A percentile compares a stretch with the other conserved stretches of the same genome.
Conservation (phyloP, 257 asterid genomes). For the Eucommia ulmoides region DNA sequence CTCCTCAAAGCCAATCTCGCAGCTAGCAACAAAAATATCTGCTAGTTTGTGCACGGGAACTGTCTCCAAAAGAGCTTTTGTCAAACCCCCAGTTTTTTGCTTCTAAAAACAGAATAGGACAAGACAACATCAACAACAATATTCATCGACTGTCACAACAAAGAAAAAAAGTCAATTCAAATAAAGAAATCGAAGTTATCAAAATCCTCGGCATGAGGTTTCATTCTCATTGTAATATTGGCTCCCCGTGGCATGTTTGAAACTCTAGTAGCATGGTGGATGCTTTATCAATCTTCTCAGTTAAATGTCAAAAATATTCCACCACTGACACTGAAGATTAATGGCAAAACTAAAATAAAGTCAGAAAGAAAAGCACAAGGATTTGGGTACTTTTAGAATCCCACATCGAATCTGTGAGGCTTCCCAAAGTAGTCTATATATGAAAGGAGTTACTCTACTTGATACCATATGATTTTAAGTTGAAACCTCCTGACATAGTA, state of each 20-base stretch:
- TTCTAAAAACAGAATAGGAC: constrained; percentile 34
- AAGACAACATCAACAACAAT: neutral
- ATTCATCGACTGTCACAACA: constrained; percentile 9
- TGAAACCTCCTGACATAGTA: no score
- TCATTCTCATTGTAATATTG: neutral
- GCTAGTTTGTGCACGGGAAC: constrained; percentile 97
- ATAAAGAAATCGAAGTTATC: constrained; percentile 2
- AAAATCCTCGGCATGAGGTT: neutral
- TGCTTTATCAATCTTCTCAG: neutral
- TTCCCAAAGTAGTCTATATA: no score
- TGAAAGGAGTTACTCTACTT: no score
- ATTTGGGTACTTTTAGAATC: no score
- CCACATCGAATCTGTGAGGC: no score
- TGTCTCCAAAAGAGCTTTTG: constrained; percentile 91
- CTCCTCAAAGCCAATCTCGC: constrained; percentile 95
- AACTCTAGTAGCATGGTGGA: neutral
- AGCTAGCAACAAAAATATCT: constrained; percentile 97
- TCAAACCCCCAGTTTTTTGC: constrained; percentile 92
- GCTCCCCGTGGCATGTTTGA: neutral
- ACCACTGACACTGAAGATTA: neutral
- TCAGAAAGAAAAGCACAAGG: neutral
- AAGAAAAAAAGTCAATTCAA: constrained; percentile 4
- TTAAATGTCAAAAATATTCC: neutral
- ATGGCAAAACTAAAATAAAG: neutral
- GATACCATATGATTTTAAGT: no score